A percentile compares a stretch with the other conserved stretches of the same genome.
These are phyloP conservation scores for Solanum chilense DNA, from an alignment of 257 asterid species.

Conservation along the genomic window DNA sequence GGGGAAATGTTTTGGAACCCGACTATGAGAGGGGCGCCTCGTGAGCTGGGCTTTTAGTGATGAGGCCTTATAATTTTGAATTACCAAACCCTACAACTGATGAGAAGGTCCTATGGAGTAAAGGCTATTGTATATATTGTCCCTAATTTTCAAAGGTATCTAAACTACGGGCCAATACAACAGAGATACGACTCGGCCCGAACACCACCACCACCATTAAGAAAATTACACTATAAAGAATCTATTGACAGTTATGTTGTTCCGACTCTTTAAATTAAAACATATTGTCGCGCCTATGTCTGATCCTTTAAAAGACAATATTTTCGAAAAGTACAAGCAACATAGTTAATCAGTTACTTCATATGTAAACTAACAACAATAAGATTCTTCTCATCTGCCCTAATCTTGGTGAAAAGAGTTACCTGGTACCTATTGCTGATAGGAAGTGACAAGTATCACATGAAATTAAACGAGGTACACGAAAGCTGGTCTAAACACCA, in stretches of 20 bases:
- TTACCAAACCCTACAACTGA: background rate
- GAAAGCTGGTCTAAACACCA: fast-evolving
- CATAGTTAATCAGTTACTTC: background rate
- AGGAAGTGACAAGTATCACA: background rate
- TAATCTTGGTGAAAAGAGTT: background rate
- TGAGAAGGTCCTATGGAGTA: background rate
- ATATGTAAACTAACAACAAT: background rate
- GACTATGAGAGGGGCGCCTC: background rate
- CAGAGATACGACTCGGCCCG: too few relatives aligned
- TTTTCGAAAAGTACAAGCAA: background rate
- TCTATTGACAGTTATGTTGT: background rate
- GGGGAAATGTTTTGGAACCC: background rate
- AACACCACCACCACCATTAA: too few relatives aligned
- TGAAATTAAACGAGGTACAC: background rate
- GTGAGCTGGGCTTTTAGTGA: background rate
- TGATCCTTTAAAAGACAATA: background rate
- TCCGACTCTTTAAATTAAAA: background rate
- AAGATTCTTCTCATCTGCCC: too few relatives aligned
- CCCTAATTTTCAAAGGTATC: background rate
- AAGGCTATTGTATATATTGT: background rate
- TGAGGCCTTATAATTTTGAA: background rate
- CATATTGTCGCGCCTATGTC: too few relatives aligned
- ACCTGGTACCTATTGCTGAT: too few relatives aligned
- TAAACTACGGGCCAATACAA: too few relatives aligned
- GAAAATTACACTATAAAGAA: background rate